phyloP scores from a whole-genome alignment of 257 asterid genomes.

The Apocynum venetum region DNA sequence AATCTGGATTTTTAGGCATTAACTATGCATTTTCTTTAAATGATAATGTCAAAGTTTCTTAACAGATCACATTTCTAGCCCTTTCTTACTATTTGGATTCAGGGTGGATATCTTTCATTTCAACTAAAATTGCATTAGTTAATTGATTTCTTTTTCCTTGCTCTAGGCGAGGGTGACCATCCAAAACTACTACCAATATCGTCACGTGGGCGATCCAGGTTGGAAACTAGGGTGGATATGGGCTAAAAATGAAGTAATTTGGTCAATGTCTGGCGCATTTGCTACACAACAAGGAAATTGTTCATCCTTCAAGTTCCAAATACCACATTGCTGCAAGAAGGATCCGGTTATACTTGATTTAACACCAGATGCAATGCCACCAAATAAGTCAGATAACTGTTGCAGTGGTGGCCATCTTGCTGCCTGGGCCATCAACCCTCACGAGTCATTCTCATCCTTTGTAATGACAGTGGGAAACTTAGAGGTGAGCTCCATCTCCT shows the following conservation, averaged over 20 bases:
- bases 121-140: no score
- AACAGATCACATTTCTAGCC: neutral
- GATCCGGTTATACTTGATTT: slow-evolving; percentile 46
- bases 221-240: slow-evolving; percentile 73
- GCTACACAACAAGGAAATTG: slow-evolving; percentile 59
- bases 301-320: slow-evolving; percentile 38
- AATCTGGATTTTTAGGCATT: neutral
- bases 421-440: slow-evolving; percentile 45
- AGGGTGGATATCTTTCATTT: neutral
- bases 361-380: slow-evolving; percentile 35
- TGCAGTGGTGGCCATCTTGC: slow-evolving; percentile 55
- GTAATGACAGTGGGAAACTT: slow-evolving; percentile 55
- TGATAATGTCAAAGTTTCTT: neutral
- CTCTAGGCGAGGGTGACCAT: slow-evolving; percentile 59
- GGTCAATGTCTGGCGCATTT: slow-evolving; percentile 61
- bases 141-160: slow-evolving; percentile 2
- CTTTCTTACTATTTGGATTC: neutral
- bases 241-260: slow-evolving; percentile 44
- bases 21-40: neutral
- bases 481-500: slow-evolving; percentile 29
- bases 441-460: slow-evolving; percentile 40
- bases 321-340: slow-evolving; percentile 55
- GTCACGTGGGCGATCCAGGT: slow-evolving; percentile 59
- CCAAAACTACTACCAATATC: slow-evolving; percentile 62
- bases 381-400: slow-evolving; percentile 36